Evolutionary conservation across 371 early-diverging fungal species (phyloP).

Genomic region (Apophysomyces trapeziformis): DNA sequence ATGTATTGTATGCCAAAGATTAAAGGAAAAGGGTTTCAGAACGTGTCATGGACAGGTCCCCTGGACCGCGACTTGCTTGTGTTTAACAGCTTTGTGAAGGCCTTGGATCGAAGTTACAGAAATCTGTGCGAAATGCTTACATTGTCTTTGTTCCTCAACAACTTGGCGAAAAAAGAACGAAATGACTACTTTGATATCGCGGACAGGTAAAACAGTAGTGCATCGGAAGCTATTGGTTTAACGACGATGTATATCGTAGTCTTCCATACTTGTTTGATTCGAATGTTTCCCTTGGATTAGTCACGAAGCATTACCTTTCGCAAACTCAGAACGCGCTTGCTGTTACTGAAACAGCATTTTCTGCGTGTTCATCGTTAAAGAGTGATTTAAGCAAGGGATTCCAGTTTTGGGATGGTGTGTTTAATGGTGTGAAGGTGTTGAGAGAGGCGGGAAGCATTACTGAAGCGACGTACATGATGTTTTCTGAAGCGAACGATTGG

Average conservation of each 20-base stretch:
- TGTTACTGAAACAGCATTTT: slow-evolving; percentile 46
- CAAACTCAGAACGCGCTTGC: slow-evolving; percentile 33
- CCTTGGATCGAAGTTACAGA: slow-evolving; percentile 63
- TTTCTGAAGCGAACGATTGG: slow-evolving; percentile 55
- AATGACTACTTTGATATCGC: slow-evolving; percentile 57
- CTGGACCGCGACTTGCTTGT: slow-evolving; percentile 75
- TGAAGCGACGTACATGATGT: slow-evolving; percentile 35
- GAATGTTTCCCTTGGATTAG: slow-evolving; percentile 59
- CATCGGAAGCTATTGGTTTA: too few relatives aligned
- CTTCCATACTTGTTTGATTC: slow-evolving; percentile 57
- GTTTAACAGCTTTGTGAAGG: slow-evolving; percentile 72
- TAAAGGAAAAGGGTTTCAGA: slow-evolving; percentile 30
- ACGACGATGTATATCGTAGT: slow-evolving; percentile 25
- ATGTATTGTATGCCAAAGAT: not conserved
- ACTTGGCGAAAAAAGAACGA: slow-evolving; percentile 54
- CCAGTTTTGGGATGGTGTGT: slow-evolving; percentile 56
- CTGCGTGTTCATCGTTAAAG: slow-evolving; percentile 42
- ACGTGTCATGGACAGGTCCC: slow-evolving; percentile 64
- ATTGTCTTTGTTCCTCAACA: slow-evolving; percentile 59
- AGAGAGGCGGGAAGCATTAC: slow-evolving; percentile 28
- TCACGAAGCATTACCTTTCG: slow-evolving; percentile 55
- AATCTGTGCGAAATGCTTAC: slow-evolving; percentile 66
- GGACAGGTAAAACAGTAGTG: slow-evolving; percentile 37
- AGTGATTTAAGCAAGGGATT: slow-evolving; percentile 52
- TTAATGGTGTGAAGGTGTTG: slow-evolving; percentile 35